Percentiles rank a stretch among this genome's conserved stretches.
phyloP scores from a whole-genome alignment of 257 asterid species.

The Lavandula angustifolia region DNA sequence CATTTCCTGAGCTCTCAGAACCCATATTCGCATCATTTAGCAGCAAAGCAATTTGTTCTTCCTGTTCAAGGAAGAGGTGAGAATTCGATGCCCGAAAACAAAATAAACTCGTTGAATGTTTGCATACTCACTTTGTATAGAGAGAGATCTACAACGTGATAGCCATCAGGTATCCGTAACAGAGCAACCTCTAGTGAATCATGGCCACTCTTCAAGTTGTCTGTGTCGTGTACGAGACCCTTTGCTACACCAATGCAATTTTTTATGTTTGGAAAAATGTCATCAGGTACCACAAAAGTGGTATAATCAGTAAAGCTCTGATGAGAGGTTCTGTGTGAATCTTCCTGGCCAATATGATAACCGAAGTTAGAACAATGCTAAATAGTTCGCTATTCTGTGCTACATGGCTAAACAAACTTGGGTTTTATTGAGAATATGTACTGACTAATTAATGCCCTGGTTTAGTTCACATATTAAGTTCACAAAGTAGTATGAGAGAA shows the following conservation, averaged over 20 bases:
- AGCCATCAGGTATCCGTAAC: conserved; percentile 75
- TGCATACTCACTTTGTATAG: conserved; percentile 63
- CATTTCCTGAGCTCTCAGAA: conserved; percentile 74
- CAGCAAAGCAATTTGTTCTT: conserved; percentile 69
- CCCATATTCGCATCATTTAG: conserved; percentile 54
- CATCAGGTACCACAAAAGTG: conserved; percentile 74
- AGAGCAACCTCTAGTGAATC: conserved; percentile 62
- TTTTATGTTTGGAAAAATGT: conserved; percentile 47
- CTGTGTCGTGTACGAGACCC: conserved; percentile 57
- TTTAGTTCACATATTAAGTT: too few relatives aligned
- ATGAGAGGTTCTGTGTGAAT: conserved; percentile 40
- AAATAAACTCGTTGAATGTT: conserved; percentile 17
- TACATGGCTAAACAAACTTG: too few relatives aligned
- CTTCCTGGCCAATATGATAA: conserved; percentile 47
- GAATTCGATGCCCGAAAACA: conserved; percentile 31
- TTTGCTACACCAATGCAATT: conserved; percentile 79
- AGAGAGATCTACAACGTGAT: conserved; percentile 76
- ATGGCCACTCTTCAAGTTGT: conserved; percentile 42
- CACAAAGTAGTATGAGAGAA: too few relatives aligned
- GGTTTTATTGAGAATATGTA: too few relatives aligned
- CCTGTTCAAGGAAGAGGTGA: conserved; percentile 56
- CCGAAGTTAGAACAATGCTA: conserved; percentile 17
- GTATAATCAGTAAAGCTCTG: conserved; percentile 64
- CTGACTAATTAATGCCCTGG: too few relatives aligned
- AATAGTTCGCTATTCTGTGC: neutral